phyloP scores from a whole-genome alignment of 805 yeast species.

The Candida saitoana region DNA sequence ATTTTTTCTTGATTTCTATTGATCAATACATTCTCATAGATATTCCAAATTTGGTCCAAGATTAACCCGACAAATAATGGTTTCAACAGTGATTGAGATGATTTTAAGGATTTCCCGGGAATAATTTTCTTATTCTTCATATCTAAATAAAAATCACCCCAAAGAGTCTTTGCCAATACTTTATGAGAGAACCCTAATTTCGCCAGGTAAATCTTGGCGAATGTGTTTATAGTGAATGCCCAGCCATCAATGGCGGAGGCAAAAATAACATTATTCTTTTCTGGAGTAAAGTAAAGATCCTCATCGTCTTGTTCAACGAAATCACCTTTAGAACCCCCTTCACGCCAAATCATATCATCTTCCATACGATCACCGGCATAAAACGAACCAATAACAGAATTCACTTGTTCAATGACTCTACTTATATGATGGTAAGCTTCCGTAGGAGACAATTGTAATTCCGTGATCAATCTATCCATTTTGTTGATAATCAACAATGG shows the following conservation, averaged over 20 bases:
- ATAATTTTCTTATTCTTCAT: conserved; percentile 84
- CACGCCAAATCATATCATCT: conserved; percentile 76
- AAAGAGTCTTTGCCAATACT: conserved; percentile 76
- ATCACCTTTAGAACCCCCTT: conserved; percentile 52
- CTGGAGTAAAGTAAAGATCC: conserved; percentile 83
- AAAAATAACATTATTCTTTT: conserved; percentile 82
- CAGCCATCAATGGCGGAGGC: conserved; percentile 94
- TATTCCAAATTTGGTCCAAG: conserved; percentile 87
- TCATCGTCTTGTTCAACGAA: conserved; percentile 74
- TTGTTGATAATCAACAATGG: conserved; percentile 88
- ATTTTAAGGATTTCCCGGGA: conserved; percentile 59
- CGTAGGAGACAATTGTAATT: conserved; percentile 71
- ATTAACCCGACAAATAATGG: conserved; percentile 86
- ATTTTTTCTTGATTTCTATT: conserved; percentile 67
- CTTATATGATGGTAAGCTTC: conserved; percentile 84
- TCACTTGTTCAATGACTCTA: conserved; percentile 85
- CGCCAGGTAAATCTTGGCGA: conserved; percentile 79
- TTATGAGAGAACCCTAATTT: conserved; percentile 81
- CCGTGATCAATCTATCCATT: conserved; percentile 79
- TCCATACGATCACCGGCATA: conserved; percentile 91
- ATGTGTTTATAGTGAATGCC: conserved; percentile 91
- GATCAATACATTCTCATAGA: conserved; percentile 66
- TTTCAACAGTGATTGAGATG: conserved; percentile 48
- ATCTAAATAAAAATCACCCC: conserved; percentile 93
- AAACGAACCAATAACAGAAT: conserved; percentile 90